phyloP scores from a whole-genome alignment of 2,329 filamentous ascomycete genomes.

The Chlorencoelia australis region DNA sequence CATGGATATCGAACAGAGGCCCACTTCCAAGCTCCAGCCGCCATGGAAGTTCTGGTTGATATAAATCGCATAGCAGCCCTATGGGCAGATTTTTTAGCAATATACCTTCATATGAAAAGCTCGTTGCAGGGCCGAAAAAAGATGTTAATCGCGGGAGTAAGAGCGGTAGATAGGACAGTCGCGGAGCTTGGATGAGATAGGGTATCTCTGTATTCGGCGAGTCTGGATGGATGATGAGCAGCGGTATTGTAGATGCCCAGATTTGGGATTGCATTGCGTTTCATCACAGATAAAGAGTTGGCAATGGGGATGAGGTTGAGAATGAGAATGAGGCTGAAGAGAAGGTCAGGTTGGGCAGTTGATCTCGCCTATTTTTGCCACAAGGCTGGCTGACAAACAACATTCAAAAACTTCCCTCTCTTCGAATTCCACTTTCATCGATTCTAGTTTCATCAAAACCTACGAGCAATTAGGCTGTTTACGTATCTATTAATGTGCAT shows the following conservation, averaged over 20 bases:
- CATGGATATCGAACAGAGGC: slow-evolving; percentile 42
- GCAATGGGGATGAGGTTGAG: not conserved
- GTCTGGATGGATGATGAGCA: slow-evolving; percentile 25
- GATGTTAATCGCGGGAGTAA: slow-evolving; percentile 50
- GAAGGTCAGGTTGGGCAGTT: not conserved
- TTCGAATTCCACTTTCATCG: not conserved
- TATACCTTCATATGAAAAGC: slow-evolving; percentile 56
- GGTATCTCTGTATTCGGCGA: slow-evolving; percentile 23
- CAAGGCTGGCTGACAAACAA: not conserved
- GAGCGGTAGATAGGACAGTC: slow-evolving; percentile 59
- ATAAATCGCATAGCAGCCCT: slow-evolving; percentile 60
- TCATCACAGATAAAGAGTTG: slow-evolving; percentile 1
- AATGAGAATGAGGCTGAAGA: not conserved
- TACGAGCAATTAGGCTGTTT: not conserved
- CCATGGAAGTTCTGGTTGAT: slow-evolving; percentile 47
- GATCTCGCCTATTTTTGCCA: not conserved
- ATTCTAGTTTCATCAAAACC: not conserved
- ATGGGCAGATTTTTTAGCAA: slow-evolving; percentile 61
- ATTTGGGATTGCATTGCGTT: slow-evolving; percentile 23
- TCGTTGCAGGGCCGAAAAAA: slow-evolving; percentile 47
- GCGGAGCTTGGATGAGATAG: slow-evolving; percentile 45
- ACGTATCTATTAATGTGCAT: slow-evolving; percentile 3
- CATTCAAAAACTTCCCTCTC: not conserved
- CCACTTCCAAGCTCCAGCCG: slow-evolving; percentile 47
- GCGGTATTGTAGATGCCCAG: slow-evolving; percentile 26